These are phyloP conservation scores for Colletotrichum neosansevieriae DNA, from an alignment of 2,329 filamentous ascomycete species.

Conservation along the genomic window DNA sequence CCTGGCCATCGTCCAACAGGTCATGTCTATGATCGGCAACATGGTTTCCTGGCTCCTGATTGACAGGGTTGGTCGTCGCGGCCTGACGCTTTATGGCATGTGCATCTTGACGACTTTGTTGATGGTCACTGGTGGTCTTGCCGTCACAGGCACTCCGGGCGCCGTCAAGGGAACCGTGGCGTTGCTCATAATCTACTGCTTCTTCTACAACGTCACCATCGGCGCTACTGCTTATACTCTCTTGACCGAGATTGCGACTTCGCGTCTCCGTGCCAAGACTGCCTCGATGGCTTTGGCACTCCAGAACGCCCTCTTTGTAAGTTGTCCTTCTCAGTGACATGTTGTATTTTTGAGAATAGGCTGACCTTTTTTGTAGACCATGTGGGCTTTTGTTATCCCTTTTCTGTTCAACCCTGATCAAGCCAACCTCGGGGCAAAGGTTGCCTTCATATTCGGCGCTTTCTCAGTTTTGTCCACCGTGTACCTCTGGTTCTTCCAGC, in stretches of 20 bases:
- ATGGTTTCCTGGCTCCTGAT: slow-evolving; percentile 50
- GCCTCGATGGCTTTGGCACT: slow-evolving; percentile 52
- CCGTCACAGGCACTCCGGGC: slow-evolving; percentile 32
- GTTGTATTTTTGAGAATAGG: too few relatives aligned
- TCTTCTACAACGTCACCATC: slow-evolving; percentile 54
- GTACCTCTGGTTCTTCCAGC: slow-evolving; percentile 51
- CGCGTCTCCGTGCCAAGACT: slow-evolving; percentile 54
- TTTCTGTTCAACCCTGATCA: slow-evolving; percentile 48
- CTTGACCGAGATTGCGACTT: slow-evolving; percentile 53
- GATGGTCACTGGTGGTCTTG: slow-evolving; percentile 48
- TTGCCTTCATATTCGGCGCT: slow-evolving; percentile 54
- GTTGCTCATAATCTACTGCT: slow-evolving; percentile 54
- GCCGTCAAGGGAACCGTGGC: slow-evolving; percentile 47
- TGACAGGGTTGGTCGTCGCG: slow-evolving; percentile 47
- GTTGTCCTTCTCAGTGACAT: neutral
- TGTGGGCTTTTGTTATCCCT: slow-evolving; percentile 45
- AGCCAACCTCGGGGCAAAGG: slow-evolving; percentile 54
- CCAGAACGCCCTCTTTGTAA: slow-evolving; percentile 49
- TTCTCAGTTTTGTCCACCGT: slow-evolving; percentile 45
- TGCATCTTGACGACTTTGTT: slow-evolving; percentile 46
- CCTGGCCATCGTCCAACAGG: slow-evolving; percentile 49
- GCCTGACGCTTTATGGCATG: slow-evolving; percentile 49
- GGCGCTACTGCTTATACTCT: slow-evolving; percentile 54
- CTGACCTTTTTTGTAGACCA: slow-evolving; percentile 14
- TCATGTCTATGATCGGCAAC: slow-evolving; percentile 47